A percentile compares a stretch with the other conserved stretches of the same genome.
phyloP scores from a whole-genome alignment of 495 filamentous ascomycete genomes.

The Penicillium odoratum region DNA sequence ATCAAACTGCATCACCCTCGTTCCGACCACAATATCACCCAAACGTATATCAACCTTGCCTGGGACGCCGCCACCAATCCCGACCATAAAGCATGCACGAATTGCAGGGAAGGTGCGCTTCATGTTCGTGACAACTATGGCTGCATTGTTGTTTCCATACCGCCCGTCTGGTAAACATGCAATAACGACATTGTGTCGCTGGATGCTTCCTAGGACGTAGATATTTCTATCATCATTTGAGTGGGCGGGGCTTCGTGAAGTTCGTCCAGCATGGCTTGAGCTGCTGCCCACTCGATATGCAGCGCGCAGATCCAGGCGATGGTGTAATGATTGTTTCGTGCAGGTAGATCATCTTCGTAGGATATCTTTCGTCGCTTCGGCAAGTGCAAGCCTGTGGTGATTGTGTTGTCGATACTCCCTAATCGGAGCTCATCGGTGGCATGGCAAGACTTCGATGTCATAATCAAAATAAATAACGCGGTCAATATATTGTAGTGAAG shows the following conservation, averaged over 20 bases:
- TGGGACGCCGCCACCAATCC: slow-evolving; percentile 32
- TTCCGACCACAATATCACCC: too few relatives aligned
- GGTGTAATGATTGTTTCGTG: slow-evolving; percentile 23
- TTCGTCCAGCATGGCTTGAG: slow-evolving; percentile 28
- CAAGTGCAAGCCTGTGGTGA: too few relatives aligned
- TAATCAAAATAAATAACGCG: too few relatives aligned
- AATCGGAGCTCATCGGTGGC: too few relatives aligned
- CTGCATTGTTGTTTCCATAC: slow-evolving; percentile 25
- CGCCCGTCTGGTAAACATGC: slow-evolving; percentile 37
- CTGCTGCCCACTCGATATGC: slow-evolving; percentile 33
- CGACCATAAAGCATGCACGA: slow-evolving; percentile 34
- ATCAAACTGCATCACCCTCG: too few relatives aligned
- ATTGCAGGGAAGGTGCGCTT: slow-evolving; percentile 26
- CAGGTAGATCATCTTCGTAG: too few relatives aligned
- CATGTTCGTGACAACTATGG: slow-evolving; percentile 22
- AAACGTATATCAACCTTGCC: slow-evolving; percentile 15
- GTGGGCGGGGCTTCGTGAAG: slow-evolving; percentile 20
- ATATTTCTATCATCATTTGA: slow-evolving; percentile 26
- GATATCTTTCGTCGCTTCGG: too few relatives aligned
- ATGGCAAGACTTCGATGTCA: too few relatives aligned
- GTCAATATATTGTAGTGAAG: too few relatives aligned
- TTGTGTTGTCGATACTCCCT: too few relatives aligned
- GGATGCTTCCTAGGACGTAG: slow-evolving; percentile 33
- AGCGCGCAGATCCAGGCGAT: slow-evolving; percentile 42
- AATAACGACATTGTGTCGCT: slow-evolving; percentile 46